Percentiles rank a stretch among this genome's conserved stretches.
phyloP scores from a whole-genome alignment of 1,284 basidiomycete genomes.

The Calocybe gambosa region DNA sequence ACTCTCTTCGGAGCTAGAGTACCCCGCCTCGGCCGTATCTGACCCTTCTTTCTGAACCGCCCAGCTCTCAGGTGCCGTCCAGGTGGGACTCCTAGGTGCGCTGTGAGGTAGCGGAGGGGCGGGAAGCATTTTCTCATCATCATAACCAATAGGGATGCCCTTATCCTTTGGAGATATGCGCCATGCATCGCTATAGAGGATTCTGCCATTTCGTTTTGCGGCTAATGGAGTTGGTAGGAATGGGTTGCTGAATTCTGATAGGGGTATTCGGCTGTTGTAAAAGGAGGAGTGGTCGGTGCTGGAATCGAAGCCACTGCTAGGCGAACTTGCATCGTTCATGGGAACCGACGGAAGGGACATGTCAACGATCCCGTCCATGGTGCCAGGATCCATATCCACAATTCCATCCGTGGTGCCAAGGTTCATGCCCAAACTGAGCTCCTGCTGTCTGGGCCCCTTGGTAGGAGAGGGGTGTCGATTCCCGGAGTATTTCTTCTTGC shows the following conservation, averaged over 20 bases:
- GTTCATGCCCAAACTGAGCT: too few relatives aligned
- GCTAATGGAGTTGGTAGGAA: slow-evolving; percentile 29
- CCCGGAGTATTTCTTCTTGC: slow-evolving; percentile 20
- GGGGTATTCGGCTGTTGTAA: slow-evolving; percentile 20
- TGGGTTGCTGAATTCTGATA: slow-evolving; percentile 40
- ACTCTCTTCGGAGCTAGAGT: slow-evolving; percentile 44
- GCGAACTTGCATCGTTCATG: slow-evolving; percentile 30
- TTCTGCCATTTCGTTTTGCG: slow-evolving; percentile 17
- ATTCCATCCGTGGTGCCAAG: slow-evolving; percentile 83
- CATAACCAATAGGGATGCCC: slow-evolving; percentile 10
- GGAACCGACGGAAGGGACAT: slow-evolving; percentile 24
- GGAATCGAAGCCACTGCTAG: slow-evolving; percentile 32
- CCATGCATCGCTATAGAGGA: slow-evolving; percentile 24
- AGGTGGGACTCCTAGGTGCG: slow-evolving; percentile 30
- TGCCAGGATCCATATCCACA: slow-evolving; percentile 75
- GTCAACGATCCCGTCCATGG: slow-evolving; percentile 84
- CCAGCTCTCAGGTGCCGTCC: slow-evolving; percentile 58
- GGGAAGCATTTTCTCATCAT: slow-evolving; percentile 9
- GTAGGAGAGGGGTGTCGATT: slow-evolving; percentile 21
- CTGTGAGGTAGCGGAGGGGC: slow-evolving; percentile 6
- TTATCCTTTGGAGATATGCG: slow-evolving; percentile 46
- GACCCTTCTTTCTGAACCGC: slow-evolving; percentile 41
- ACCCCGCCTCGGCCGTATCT: slow-evolving; percentile 31
- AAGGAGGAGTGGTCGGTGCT: slow-evolving; percentile 28
- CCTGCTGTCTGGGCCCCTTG: too few relatives aligned